Conservation (phyloP, 306 rosid species). For the Casuarina equisetifolia region DNA sequence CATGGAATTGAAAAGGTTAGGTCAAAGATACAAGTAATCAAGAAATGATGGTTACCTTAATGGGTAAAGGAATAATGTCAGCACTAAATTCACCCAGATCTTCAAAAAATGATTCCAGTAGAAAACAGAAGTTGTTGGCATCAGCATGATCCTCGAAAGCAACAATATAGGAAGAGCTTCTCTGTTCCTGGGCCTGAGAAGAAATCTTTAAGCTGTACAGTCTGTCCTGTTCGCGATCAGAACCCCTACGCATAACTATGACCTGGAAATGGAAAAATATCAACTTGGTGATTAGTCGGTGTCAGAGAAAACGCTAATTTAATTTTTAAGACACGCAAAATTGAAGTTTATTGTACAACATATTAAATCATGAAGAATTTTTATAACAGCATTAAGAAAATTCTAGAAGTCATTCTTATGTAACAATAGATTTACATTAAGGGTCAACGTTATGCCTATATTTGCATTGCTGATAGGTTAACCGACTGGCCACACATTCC, state of each 20-base stretch:
- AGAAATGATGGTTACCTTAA: slow-evolving; percentile 47
- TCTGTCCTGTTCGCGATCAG: slow-evolving; percentile 44
- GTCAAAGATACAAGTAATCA: background rate
- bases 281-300: slow-evolving; percentile 19
- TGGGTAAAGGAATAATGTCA: slow-evolving; percentile 60
- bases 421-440: background rate
- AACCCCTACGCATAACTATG: slow-evolving; percentile 61
- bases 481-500: background rate
- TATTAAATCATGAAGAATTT: background rate
- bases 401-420: background rate
- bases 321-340: background rate
- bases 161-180: slow-evolving; percentile 51
- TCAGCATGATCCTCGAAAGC: slow-evolving; percentile 77
- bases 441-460: background rate
- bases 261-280: slow-evolving; percentile 44
- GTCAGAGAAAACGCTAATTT: slow-evolving; percentile 17
- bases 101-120: slow-evolving; percentile 67
- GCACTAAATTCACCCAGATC: slow-evolving; percentile 70
- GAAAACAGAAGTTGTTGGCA: slow-evolving; percentile 74
- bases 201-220: slow-evolving; percentile 51
- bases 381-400: slow-evolving; percentile 3
- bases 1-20: background rate
- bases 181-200: slow-evolving; percentile 38
- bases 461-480: background rate
- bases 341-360: background rate